phyloP scores from a whole-genome alignment of 192 early-diverging fungal species.

The Mortierella claussenii region DNA sequence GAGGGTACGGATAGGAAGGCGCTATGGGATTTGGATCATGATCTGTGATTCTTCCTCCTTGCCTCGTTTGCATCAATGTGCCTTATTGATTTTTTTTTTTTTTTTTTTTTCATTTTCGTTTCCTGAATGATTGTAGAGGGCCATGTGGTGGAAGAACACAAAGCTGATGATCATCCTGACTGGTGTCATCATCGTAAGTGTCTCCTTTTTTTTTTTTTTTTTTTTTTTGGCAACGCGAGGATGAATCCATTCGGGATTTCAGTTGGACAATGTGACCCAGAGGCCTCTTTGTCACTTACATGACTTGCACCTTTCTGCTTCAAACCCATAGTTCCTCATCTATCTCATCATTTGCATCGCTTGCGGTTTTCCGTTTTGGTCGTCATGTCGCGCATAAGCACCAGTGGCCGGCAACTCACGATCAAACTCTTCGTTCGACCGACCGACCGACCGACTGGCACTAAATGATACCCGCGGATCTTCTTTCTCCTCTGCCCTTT shows the following conservation, averaged over 20 bases:
- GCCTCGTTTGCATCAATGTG: not conserved
- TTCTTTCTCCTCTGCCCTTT: not conserved
- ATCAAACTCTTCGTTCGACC: too few relatives aligned
- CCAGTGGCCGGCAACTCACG: not conserved
- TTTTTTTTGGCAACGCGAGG: not conserved
- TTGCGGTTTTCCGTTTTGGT: slow-evolving; percentile 82
- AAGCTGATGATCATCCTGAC: slow-evolving; percentile 80
- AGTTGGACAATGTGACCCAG: too few relatives aligned
- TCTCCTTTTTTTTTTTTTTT: not conserved
- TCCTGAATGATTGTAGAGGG: too few relatives aligned
- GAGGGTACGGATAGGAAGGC: slow-evolving; percentile 56
- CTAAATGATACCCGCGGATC: too few relatives aligned
- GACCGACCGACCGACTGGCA: too few relatives aligned
- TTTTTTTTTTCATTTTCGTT: slow-evolving; percentile 2
- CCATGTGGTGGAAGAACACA: slow-evolving; percentile 97
- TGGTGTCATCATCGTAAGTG: slow-evolving; percentile 63
- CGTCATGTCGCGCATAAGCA: slow-evolving; percentile 26
- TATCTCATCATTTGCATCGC: slow-evolving; percentile 78
- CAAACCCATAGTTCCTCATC: slow-evolving; percentile 65
- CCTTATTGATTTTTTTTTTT: not conserved
- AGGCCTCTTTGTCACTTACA: too few relatives aligned
- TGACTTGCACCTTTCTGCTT: not conserved
- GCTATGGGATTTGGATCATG: too few relatives aligned
- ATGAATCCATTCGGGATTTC: not conserved
- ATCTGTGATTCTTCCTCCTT: not conserved